phyloP scores from a whole-genome alignment of 108 stramenopile species.

The Asterionellopsis glacialis region DNA sequence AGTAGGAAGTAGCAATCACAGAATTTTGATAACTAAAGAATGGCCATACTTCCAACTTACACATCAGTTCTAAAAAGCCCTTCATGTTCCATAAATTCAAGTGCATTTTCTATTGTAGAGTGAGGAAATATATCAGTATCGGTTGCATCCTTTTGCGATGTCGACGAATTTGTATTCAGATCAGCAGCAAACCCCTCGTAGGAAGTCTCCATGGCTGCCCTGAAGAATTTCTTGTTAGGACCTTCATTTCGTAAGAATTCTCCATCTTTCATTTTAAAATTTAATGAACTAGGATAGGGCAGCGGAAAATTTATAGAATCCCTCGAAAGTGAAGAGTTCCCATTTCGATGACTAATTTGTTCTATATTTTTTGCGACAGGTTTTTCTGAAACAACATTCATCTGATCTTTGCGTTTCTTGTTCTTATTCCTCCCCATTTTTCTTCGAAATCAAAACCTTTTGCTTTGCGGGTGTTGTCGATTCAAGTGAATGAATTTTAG shows the following conservation, averaged over 20 bases:
- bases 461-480: no score
- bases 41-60: no score
- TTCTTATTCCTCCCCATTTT: neutral
- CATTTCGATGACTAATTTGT: neutral
- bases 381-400: neutral
- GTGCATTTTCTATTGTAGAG: no score
- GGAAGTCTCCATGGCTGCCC: conserved; percentile 27
- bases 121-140: no score
- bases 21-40: no score
- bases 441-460: no score
- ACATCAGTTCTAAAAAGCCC: no score
- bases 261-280: neutral
- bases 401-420: neutral
- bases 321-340: no score
- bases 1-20: no score
- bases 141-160: no score
- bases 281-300: conserved; percentile 6
- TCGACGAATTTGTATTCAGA: conserved; percentile 9
- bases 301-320: conserved; percentile 6
- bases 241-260: conserved; percentile 12
- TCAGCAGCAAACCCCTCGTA: conserved; percentile 45
- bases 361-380: neutral
- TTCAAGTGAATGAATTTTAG: no score
- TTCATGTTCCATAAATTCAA: no score
- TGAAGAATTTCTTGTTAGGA: conserved; percentile 34